These are phyloP conservation scores for Pythium sp. DNA, from an alignment of 352 stramenopile genomes.

Conservation along the genomic window DNA sequence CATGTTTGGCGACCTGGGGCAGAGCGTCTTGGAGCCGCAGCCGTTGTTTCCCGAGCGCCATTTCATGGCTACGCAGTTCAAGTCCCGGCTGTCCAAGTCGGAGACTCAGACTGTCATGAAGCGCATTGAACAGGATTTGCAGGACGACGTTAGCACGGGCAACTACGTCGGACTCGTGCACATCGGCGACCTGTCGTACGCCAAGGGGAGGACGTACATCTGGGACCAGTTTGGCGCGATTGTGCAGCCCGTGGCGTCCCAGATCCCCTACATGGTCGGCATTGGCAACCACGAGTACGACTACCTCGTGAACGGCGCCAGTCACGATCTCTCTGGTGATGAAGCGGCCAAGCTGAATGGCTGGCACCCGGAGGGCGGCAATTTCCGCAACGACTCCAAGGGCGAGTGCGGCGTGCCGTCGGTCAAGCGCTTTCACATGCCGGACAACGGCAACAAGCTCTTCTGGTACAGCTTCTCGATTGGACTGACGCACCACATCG, in stretches of 20 bases:
- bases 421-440: slow-evolving; percentile 54
- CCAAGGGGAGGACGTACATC: slow-evolving; percentile 47
- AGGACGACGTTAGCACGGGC: slow-evolving; percentile 3
- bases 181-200: slow-evolving; percentile 78
- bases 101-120: slow-evolving; percentile 34
- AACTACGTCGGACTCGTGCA: slow-evolving; percentile 62
- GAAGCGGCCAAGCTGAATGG: slow-evolving; percentile 23
- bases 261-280: slow-evolving; percentile 63
- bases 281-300: slow-evolving; percentile 50
- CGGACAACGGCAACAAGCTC: slow-evolving; percentile 25
- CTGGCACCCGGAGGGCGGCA: slow-evolving; percentile 24
- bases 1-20: slow-evolving; percentile 32
- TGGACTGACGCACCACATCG: slow-evolving; percentile 26
- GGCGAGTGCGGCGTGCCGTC: slow-evolving; percentile 74
- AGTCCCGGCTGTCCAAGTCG: slow-evolving; percentile 14
- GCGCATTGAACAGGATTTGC: slow-evolving; percentile 33
- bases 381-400: slow-evolving; percentile 33
- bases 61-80: slow-evolving; percentile 1
- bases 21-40: slow-evolving; percentile 17
- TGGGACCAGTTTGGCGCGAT: slow-evolving; percentile 85
- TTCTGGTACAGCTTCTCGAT: slow-evolving; percentile 33
- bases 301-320: slow-evolving; percentile 25
- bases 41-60: neutral
- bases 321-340: slow-evolving; percentile 36
- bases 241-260: slow-evolving; percentile 62